Conservation (phyloP, 768 basidiomycete species). For the Pleurotus djamor region DNA sequence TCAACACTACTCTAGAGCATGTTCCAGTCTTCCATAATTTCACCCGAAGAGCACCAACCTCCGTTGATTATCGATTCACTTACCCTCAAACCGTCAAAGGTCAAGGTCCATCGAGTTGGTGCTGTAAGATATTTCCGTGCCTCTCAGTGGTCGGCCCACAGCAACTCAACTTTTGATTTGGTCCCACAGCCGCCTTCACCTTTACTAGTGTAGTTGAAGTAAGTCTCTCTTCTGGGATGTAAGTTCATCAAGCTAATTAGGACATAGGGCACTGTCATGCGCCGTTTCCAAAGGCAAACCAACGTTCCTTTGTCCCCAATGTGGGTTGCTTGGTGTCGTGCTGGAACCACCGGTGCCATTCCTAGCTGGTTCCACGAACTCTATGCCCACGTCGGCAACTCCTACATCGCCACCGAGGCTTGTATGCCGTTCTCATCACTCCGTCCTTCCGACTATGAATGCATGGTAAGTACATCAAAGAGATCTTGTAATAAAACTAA, state of each 20-base stretch:
- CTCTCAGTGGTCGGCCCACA: neutral
- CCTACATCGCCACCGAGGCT: neutral
- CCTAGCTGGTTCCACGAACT: neutral
- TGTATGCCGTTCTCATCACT: neutral
- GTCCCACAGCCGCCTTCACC: neutral
- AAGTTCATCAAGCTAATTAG: neutral
- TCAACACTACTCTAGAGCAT: neutral
- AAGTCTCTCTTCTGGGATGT: neutral
- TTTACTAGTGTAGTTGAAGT: neutral
- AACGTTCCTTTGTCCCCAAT: conserved; percentile 3
- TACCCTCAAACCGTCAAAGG: neutral
- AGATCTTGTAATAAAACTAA: neutral
- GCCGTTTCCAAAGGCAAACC: neutral
- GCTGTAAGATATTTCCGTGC: neutral
- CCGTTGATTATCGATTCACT: neutral
- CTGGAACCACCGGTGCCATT: neutral
- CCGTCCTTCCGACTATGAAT: neutral
- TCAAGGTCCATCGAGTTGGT: neutral
- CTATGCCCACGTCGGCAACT: neutral
- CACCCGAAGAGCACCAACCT: neutral
- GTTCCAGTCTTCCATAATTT: neutral
- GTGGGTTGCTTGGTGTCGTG: conserved; percentile 6
- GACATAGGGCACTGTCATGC: conserved; percentile 3
- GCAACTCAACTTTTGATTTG: neutral
- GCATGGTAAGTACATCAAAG: neutral